Evolutionary conservation across 176 grass and related monocot genomes (phyloP), one percentile per base, ranked within the genome.

Genomic region (Aegilops longissima): DNA sequence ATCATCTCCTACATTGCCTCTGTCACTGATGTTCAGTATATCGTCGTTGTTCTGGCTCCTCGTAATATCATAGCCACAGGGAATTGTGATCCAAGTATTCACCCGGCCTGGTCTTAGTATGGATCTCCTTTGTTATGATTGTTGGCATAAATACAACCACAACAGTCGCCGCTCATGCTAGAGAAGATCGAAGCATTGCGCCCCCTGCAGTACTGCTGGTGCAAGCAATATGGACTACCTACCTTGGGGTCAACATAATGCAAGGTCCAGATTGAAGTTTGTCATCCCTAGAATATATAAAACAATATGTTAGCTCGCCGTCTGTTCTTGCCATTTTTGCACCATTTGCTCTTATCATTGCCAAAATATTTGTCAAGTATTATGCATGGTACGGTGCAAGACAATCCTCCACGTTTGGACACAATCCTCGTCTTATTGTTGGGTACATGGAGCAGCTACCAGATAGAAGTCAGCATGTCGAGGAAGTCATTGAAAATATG

Each of bases 401-500:
- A 0, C 29, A 8, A 78, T 78, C 74, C 18, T 71, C 12, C 1
- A 33, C 45, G 1, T 66, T 78, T 49, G 75, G 74, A 25, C 47
- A 14, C 9, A 70, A 56, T 78, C 74, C 74, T 3, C 47, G 16
- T 12, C 33, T 86, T 21, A 40, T 86, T 29, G 30, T 44, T 29
- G 84, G 47, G 27, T 69, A 79, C 12, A 85, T 85, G 74, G 40
- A 79, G 63, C 27, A 79, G 30, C 76, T 58, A 38, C 18, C 35
- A 31, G 14, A 39, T n/a, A 39, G 35, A 67, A 67, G 27, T 30
- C 64, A 67, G 29, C 27, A 16, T 33, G 58, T 8, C 58, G 4
- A 51, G 21, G 20, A 25, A 29, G 25, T 61, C 12, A 30, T 3
- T 20, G 14, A 70, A 17, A 33, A 5, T 21, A 3, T 21, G 35